These are phyloP conservation scores for Phytophthora meadii DNA, from an alignment of 352 stramenopile species.

Conservation along the genomic window DNA sequence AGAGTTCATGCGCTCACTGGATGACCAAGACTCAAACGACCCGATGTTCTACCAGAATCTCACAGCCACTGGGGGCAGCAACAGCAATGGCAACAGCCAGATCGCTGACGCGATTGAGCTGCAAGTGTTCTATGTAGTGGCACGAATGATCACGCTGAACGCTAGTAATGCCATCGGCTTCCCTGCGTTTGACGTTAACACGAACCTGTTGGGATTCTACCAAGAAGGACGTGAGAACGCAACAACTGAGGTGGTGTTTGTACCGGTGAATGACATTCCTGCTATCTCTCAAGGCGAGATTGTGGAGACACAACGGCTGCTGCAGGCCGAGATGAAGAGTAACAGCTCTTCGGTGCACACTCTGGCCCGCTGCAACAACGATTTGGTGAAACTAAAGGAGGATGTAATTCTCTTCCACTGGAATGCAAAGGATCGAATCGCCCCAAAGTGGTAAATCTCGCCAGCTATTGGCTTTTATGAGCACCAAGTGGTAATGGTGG, in stretches of 20 bases:
- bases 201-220: slow-evolving; percentile 85
- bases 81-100: slow-evolving; percentile 45
- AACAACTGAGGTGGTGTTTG: slow-evolving; percentile 85
- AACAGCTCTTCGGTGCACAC: slow-evolving; percentile 78
- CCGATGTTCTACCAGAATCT: slow-evolving; percentile 76
- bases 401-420: slow-evolving; percentile 88
- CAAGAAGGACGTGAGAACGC: slow-evolving; percentile 76
- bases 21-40: slow-evolving; percentile 71
- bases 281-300: slow-evolving; percentile 80
- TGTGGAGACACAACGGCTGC: slow-evolving; percentile 65
- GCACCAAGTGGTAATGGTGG: slow-evolving; percentile 17
- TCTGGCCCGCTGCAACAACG: slow-evolving; percentile 77
- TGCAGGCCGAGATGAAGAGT: slow-evolving; percentile 75
- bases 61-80: slow-evolving; percentile 29
- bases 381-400: slow-evolving; percentile 87
- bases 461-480: slow-evolving; percentile 19
- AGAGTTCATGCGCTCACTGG: slow-evolving; percentile 82
- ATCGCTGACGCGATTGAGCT: slow-evolving; percentile 79
- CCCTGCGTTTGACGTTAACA: slow-evolving; percentile 70
- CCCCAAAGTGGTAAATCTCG: slow-evolving; percentile 41
- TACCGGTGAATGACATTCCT: slow-evolving; percentile 76
- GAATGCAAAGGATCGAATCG: slow-evolving; percentile 78
- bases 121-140: slow-evolving; percentile 84
- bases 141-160: slow-evolving; percentile 78
- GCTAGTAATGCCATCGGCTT: slow-evolving; percentile 79